Conservation (phyloP, 129 eudicot genomes). For the Saussurea involucrata region DNA sequence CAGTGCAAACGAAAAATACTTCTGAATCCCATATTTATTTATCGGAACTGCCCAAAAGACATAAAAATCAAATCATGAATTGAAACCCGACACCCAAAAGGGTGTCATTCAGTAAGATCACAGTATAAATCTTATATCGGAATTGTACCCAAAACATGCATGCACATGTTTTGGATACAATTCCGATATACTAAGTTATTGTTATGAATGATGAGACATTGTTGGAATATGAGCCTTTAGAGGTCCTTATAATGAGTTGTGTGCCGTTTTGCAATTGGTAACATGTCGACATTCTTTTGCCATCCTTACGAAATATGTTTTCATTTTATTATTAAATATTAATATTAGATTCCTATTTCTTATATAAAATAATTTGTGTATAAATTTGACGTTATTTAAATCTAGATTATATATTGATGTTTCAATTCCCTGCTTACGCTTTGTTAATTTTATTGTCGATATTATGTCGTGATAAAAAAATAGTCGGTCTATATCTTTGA, state of each 20-base stretch:
- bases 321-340: not conserved
- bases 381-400: not conserved
- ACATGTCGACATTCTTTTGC: conserved; percentile 35
- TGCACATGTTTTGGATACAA: not conserved
- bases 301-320: conserved; percentile 5
- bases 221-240: not conserved
- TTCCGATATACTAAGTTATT: not conserved
- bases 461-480: not conserved
- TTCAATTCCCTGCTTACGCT: no score
- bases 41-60: not conserved
- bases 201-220: not conserved
- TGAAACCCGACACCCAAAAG: not conserved
- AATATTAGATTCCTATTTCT: not conserved
- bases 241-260: conserved; percentile 11
- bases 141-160: not conserved
- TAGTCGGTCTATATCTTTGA: not conserved
- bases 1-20: not conserved
- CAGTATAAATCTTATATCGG: not conserved
- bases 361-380: not conserved
- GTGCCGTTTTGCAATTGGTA: not conserved
- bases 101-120: not conserved
- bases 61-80: not conserved
- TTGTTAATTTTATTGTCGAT: not conserved
- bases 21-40: not conserved
- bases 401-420: not conserved